Conservation (phyloP, 257 asterid genomes). For the Fraxinus excelsior region DNA sequence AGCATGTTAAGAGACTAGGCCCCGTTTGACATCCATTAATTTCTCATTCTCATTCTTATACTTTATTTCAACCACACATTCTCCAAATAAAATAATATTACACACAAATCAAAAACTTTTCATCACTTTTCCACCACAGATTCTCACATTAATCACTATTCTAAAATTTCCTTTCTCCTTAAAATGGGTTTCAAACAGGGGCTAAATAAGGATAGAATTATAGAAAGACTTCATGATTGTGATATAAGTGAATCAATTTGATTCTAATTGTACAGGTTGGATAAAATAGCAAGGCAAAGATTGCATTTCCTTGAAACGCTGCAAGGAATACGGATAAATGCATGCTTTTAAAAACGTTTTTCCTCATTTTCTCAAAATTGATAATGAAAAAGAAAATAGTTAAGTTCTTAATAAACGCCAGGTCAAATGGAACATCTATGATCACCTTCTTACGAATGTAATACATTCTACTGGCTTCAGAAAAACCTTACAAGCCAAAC, state of each 20-base stretch:
- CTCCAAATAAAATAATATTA: too few species aligned
- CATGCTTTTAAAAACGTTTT: neutral
- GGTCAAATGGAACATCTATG: neutral
- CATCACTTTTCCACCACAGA: too few species aligned
- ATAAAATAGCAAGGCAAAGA: neutral
- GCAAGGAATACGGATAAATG: neutral
- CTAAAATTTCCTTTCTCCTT: too few species aligned
- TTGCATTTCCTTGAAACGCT: neutral
- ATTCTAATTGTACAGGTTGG: neutral
- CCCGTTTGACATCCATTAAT: too few species aligned
- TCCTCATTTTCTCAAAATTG: neutral
- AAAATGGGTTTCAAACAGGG: too few species aligned
- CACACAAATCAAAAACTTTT: too few species aligned
- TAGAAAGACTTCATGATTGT: neutral
- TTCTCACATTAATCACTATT: too few species aligned
- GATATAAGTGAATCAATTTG: neutral
- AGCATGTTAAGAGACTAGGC: neutral
- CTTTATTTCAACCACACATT: too few species aligned
- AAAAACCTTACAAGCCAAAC: neutral
- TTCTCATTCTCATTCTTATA: too few species aligned
- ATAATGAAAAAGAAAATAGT: neutral
- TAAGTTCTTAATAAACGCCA: neutral
- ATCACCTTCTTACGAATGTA: neutral
- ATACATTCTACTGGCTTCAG: neutral
- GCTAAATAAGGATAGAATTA: too few species aligned